Conservation (phyloP, 441 rosid species). For the Brassica balearica region DNA sequence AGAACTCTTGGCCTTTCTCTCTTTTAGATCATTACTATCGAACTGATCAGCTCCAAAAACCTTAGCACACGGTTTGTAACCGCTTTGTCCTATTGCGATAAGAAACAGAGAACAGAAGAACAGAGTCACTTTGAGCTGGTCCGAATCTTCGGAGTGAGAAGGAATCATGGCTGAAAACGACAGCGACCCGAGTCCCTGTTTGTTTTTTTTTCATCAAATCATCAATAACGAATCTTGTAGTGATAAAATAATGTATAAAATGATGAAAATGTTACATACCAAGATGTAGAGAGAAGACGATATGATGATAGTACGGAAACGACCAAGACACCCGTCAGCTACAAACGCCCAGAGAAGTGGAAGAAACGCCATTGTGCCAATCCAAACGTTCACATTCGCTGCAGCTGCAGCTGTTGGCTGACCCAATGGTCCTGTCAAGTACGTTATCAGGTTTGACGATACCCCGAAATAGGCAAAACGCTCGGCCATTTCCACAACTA, state of each 20-base stretch:
- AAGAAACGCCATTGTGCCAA: constrained; percentile 52
- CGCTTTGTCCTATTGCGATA: constrained; percentile 57
- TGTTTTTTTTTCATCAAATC: background rate
- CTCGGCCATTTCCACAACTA: constrained; percentile 70
- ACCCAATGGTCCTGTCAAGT: constrained; percentile 68
- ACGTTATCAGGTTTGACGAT: constrained; percentile 60
- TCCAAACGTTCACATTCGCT: constrained; percentile 63
- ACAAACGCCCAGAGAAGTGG: constrained; percentile 64
- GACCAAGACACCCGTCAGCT: constrained; percentile 70
- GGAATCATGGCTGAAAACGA: constrained; percentile 54
- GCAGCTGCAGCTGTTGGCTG: constrained; percentile 71
- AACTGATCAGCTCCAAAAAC: constrained; percentile 73
- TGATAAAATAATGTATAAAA: background rate
- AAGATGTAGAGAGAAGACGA: constrained; percentile 57
- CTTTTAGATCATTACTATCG: constrained; percentile 47
- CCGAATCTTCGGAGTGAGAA: constrained; percentile 26
- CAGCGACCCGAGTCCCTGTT: constrained; percentile 61
- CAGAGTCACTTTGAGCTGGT: constrained; percentile 42
- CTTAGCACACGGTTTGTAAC: constrained; percentile 60
- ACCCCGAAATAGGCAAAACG: constrained; percentile 64
- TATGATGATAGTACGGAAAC: constrained; percentile 57
- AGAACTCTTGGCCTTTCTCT: constrained; percentile 55
- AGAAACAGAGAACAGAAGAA: constrained; percentile 57
- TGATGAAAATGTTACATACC: constrained; percentile 35
- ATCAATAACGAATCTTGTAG: background rate